Evolutionary conservation across 228 moss, liverwort and hornwort genomes (phyloP).

Genomic region (Sphagnum fallax): DNA sequence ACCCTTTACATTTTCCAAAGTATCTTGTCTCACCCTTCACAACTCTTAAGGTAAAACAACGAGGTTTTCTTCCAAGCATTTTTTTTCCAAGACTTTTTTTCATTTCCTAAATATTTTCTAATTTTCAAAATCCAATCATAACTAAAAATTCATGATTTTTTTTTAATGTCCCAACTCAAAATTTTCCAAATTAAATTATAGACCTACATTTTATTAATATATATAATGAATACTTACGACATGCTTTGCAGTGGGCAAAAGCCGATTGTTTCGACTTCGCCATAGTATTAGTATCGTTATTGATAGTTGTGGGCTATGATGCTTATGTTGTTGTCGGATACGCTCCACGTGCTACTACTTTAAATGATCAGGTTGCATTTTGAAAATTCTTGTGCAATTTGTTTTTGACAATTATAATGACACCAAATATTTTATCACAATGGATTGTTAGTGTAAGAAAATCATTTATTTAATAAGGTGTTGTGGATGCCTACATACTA

Average conservation of each 20-base stretch:
- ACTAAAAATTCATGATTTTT: background rate
- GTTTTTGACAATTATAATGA: background rate
- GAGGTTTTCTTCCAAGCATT: too few relatives aligned
- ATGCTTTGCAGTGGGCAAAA: slow-evolving; percentile 43
- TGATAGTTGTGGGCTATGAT: slow-evolving; percentile 67
- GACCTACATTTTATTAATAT: too few relatives aligned
- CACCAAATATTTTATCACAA: background rate
- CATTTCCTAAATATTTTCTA: too few relatives aligned
- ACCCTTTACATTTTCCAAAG: slow-evolving; percentile 39
- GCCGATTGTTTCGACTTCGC: slow-evolving; percentile 82
- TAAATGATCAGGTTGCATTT: slow-evolving; percentile 30
- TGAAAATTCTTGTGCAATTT: too few relatives aligned
- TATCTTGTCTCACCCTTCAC: slow-evolving; percentile 58
- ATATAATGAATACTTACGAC: too few relatives aligned
- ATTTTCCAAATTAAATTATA: background rate
- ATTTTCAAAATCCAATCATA: too few relatives aligned
- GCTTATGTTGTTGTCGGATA: slow-evolving; percentile 71
- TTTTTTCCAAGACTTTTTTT: too few relatives aligned
- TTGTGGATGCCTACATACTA: too few relatives aligned
- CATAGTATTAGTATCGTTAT: slow-evolving; percentile 57
- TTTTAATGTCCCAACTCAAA: background rate
- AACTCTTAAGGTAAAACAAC: slow-evolving; percentile 32
- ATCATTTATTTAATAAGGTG: too few relatives aligned
- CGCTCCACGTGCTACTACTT: slow-evolving; percentile 50
- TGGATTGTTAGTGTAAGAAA: too few relatives aligned